Percentiles rank a stretch among this genome's conserved stretches.
Evolutionary conservation across 1,139 yeast genomes (phyloP).

Genomic region (Geotrichum candidum): DNA sequence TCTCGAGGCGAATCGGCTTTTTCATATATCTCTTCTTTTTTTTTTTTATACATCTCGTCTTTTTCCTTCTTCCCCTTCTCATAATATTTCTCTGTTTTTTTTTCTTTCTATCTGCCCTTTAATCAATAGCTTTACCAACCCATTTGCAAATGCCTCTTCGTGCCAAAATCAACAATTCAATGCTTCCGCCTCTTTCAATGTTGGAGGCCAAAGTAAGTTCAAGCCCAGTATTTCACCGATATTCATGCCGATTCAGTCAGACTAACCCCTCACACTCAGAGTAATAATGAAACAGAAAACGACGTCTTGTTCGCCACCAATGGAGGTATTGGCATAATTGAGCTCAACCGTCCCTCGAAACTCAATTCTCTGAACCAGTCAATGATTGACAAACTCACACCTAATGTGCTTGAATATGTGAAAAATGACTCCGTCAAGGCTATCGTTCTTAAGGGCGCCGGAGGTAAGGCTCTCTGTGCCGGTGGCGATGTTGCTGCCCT

Average conservation of each 20-base stretch:
- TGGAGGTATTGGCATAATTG: slow-evolving; percentile 66
- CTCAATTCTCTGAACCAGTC: slow-evolving; percentile 77
- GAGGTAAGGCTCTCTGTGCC: slow-evolving; percentile 47
- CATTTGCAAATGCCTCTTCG: slow-evolving; percentile 25
- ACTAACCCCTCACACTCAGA: background rate
- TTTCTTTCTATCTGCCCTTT: background rate
- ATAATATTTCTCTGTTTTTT: background rate
- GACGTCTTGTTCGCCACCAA: slow-evolving; percentile 60
- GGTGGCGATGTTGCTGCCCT: slow-evolving; percentile 93
- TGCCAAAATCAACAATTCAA: slow-evolving; percentile 23
- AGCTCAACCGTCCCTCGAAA: slow-evolving; percentile 74
- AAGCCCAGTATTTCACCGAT: background rate
- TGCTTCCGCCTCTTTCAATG: slow-evolving; percentile 19
- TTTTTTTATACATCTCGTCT: too few species aligned
- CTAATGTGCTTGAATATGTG: slow-evolving; percentile 70
- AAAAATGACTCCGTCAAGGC: slow-evolving; percentile 61
- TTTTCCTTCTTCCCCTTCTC: background rate
- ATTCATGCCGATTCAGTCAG: background rate
- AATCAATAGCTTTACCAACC: background rate
- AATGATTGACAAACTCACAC: slow-evolving; percentile 71
- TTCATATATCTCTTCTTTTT: too few species aligned
- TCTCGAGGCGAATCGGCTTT: too few species aligned
- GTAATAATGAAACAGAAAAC: slow-evolving; percentile 27
- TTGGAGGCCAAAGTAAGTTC: slow-evolving; percentile 1
- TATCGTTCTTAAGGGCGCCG: slow-evolving; percentile 63